phyloP scores from a whole-genome alignment of 2,329 filamentous ascomycete genomes.

The Xylaria polymorpha region DNA sequence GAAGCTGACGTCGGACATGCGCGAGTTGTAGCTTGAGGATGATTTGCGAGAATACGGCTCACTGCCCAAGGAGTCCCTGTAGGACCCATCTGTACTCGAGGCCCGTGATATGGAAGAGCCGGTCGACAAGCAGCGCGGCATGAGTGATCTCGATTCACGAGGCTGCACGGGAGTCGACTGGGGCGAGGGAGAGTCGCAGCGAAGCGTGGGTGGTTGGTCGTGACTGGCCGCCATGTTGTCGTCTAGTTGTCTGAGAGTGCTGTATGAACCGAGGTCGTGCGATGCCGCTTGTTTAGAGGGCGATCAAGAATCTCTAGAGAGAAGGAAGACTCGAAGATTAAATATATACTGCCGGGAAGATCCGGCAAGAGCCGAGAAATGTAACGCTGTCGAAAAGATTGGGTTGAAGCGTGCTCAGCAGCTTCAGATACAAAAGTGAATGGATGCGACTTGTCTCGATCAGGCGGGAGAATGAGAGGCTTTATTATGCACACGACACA shows the following conservation, averaged over 20 bases:
- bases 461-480: slow-evolving; percentile 16
- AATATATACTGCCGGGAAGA: slow-evolving; percentile 20
- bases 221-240: slow-evolving; percentile 53
- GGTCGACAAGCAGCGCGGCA: slow-evolving; percentile 73
- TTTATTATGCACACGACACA: slow-evolving; percentile 36
- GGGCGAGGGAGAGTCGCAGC: slow-evolving; percentile 72
- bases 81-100: slow-evolving; percentile 62
- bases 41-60: slow-evolving; percentile 70
- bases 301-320: not conserved
- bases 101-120: slow-evolving; percentile 69
- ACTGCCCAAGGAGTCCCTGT: slow-evolving; percentile 68
- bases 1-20: slow-evolving; percentile 58
- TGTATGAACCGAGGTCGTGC: slow-evolving; percentile 11
- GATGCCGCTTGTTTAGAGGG: slow-evolving; percentile 13
- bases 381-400: slow-evolving; percentile 28
- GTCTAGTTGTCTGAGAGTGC: not conserved
- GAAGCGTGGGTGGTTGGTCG: slow-evolving; percentile 54
- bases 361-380: slow-evolving; percentile 23
- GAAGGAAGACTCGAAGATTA: slow-evolving; percentile 8
- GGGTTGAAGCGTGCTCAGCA: slow-evolving; percentile 42
- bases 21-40: slow-evolving; percentile 66
- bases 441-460: slow-evolving; percentile 23
- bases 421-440: slow-evolving; percentile 37
- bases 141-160: slow-evolving; percentile 66
- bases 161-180: slow-evolving; percentile 72